Percentiles rank a stretch among this genome's conserved stretches.
phyloP scores from a whole-genome alignment of 768 basidiomycete species.

The Kwoniella mangroviensis region DNA sequence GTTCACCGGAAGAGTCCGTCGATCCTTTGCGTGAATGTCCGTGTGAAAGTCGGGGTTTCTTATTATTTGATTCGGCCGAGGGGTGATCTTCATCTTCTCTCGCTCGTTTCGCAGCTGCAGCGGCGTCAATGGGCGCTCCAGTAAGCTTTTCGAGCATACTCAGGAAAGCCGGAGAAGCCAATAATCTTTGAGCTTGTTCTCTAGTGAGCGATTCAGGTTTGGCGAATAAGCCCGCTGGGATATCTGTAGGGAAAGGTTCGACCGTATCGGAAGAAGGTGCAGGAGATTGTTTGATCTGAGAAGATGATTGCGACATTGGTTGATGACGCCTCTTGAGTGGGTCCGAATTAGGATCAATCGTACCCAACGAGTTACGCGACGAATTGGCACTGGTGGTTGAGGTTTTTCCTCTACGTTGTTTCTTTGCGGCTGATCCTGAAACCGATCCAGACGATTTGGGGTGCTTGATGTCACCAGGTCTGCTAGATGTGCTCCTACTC shows the following conservation, averaged over 20 bases:
- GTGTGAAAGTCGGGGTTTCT: constrained; percentile 11
- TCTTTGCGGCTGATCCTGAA: constrained; percentile 3
- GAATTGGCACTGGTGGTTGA: neutral
- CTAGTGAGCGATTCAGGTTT: constrained; percentile 44
- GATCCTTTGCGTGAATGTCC: constrained; percentile 24
- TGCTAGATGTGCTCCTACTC: neutral
- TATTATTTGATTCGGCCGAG: constrained; percentile 2
- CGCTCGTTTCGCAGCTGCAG: constrained; percentile 23
- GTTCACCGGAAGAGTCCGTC: constrained; percentile 15
- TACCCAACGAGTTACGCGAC: constrained; percentile 19
- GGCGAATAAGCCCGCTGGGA: constrained; percentile 41
- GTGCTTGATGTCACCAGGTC: constrained; percentile 13
- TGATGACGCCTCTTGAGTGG: constrained; percentile 2
- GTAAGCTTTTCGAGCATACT: constrained; percentile 44
- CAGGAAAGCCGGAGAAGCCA: constrained; percentile 46
- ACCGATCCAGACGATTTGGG: constrained; percentile 4
- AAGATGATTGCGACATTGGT: neutral
- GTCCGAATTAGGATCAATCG: constrained; percentile 24
- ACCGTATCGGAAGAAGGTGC: constrained; percentile 5
- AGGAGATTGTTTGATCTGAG: neutral
- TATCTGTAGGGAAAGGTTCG: constrained; percentile 36
- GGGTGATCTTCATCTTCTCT: constrained; percentile 27
- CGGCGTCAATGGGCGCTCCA: constrained; percentile 24
- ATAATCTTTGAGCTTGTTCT: constrained; percentile 46
- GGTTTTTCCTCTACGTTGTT: neutral